These are phyloP conservation scores for Agaricus blazei DNA, from an alignment of 768 basidiomycete genomes.

Conservation along the genomic window DNA sequence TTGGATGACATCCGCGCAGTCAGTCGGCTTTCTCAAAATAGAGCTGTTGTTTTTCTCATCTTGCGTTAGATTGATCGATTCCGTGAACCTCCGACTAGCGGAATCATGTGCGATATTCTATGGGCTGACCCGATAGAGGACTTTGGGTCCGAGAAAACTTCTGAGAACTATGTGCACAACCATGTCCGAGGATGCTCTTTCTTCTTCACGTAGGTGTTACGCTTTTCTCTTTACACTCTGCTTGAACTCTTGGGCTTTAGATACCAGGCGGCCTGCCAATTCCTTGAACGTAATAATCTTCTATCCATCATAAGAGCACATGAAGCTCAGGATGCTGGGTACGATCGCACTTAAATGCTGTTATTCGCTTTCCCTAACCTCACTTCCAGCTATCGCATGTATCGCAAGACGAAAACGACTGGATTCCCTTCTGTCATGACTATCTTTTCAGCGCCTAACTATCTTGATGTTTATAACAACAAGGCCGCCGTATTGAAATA, in stretches of 20 bases:
- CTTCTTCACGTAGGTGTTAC: conserved; percentile 58
- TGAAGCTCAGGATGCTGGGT: conserved; percentile 99
- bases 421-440: conserved; percentile 99
- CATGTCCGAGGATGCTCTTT: conserved; percentile 96
- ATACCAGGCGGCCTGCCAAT: conserved; percentile 94
- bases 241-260: conserved; percentile 31
- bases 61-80: conserved; percentile 84
- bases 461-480: conserved; percentile 98
- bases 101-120: conserved; percentile 97
- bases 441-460: conserved; percentile 98
- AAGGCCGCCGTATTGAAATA: conserved; percentile 99
- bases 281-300: conserved; percentile 95
- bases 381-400: conserved; percentile 83
- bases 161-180: conserved; percentile 90
- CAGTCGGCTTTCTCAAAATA: conserved; percentile 22
- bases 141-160: conserved; percentile 90
- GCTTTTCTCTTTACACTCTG: conserved; percentile 1
- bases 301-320: conserved; percentile 97
- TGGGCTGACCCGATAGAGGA: conserved; percentile 99
- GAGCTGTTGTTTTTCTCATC: background rate
- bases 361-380: background rate
- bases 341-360: conserved; percentile 16
- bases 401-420: conserved; percentile 95
- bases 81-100: conserved; percentile 95
- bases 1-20: conserved; percentile 91